These are phyloP conservation scores for Macrophomina tecta DNA, from an alignment of 2,329 filamentous ascomycete genomes.

Conservation along the genomic window DNA sequence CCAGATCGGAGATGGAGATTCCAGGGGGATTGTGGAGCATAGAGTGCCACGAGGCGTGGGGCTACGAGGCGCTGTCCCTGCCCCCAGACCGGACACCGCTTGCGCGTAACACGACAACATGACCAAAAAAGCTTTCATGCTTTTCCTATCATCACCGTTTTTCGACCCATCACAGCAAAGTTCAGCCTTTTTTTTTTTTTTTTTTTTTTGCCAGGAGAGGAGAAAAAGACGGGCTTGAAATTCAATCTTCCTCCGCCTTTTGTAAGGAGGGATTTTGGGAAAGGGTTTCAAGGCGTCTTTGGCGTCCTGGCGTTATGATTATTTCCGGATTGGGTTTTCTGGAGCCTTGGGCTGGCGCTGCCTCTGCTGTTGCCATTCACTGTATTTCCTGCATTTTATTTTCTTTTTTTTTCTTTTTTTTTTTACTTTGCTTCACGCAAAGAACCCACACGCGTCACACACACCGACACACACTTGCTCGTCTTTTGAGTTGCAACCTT, in stretches of 20 bases:
- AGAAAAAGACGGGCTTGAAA: conserved; percentile 24
- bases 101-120: conserved; percentile 22
- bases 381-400: conserved; percentile 7
- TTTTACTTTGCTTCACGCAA: conserved; percentile 9
- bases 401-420: conserved; percentile 28
- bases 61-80: conserved; percentile 26
- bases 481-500: conserved; percentile 7
- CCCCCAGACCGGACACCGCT: conserved; percentile 21
- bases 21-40: conserved; percentile 27
- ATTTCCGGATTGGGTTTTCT: conserved; percentile 10
- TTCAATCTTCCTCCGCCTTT: conserved; percentile 13
- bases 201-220: conserved; percentile 11
- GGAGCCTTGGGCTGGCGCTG: conserved; percentile 15
- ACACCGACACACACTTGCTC: conserved; percentile 4
- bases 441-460: conserved; percentile 6
- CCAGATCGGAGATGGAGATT: conserved; percentile 22
- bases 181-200: background rate
- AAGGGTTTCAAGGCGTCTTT: conserved; percentile 23
- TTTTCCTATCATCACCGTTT: conserved; percentile 24
- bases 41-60: conserved; percentile 26
- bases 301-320: conserved; percentile 19
- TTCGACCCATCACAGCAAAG: conserved; percentile 25
- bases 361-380: conserved; percentile 25
- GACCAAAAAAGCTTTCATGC: conserved; percentile 24
- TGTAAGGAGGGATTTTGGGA: background rate